Conservation (phyloP, 306 rosid genomes). For the Ziziphus jujuba region DNA sequence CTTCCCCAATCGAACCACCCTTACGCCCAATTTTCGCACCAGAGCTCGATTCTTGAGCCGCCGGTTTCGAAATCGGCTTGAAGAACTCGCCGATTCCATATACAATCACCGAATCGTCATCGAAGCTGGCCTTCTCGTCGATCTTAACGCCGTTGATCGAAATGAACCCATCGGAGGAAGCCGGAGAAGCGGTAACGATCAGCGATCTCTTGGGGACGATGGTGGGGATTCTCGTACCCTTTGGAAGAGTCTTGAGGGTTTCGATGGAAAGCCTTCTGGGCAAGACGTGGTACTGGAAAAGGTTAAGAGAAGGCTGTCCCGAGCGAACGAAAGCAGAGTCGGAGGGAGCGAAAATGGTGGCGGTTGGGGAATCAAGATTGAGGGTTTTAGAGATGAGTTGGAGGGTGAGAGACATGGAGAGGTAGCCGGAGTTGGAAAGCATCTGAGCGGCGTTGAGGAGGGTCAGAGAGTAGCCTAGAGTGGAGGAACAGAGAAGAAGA, state of each 20-base stretch:
- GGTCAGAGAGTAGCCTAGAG: constrained; percentile 2
- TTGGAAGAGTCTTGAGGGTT: constrained; percentile 53
- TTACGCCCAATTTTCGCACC: not conserved
- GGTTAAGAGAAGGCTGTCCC: constrained; percentile 35
- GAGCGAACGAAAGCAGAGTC: constrained; percentile 33
- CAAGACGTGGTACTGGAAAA: constrained; percentile 38
- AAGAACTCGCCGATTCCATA: constrained; percentile 53
- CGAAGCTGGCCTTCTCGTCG: constrained; percentile 35
- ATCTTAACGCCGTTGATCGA: constrained; percentile 48
- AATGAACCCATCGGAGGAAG: constrained; percentile 12
- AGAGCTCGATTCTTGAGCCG: not conserved
- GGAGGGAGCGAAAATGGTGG: constrained; percentile 47
- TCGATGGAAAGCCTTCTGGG: constrained; percentile 28
- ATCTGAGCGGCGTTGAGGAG: constrained; percentile 18
- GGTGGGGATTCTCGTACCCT: constrained; percentile 64
- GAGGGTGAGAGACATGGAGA: constrained; percentile 43
- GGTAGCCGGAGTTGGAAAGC: constrained; percentile 40
- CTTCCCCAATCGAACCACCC: not conserved
- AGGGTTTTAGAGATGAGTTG: constrained; percentile 26
- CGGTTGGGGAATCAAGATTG: constrained; percentile 22
- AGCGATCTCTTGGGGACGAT: constrained; percentile 41
- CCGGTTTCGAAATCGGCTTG: not conserved
- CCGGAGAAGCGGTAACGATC: constrained; percentile 43
- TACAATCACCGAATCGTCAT: constrained; percentile 48
- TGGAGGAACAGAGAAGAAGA: constrained; percentile 5